phyloP scores from a whole-genome alignment of 352 stramenopile genomes.

The Thalassiosira exigua region DNA sequence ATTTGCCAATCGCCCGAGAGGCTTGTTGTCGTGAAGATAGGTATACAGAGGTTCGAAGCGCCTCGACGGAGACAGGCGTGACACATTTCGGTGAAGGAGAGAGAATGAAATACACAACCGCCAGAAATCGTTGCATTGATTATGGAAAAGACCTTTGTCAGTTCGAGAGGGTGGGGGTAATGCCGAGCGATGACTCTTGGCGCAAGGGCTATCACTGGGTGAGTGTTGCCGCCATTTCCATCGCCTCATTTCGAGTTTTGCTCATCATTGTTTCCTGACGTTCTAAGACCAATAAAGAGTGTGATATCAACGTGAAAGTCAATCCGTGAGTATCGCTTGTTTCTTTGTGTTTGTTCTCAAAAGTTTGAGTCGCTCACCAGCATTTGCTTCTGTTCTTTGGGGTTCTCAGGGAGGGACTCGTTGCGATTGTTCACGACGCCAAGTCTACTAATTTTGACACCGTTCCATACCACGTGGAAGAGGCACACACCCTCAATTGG shows the following conservation, averaged over 20 bases:
- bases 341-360: too few species aligned
- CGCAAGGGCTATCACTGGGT: constrained; percentile 46
- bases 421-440: constrained; percentile 62
- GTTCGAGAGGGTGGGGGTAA: not conserved
- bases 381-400: too few species aligned
- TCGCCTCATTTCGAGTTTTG: too few species aligned
- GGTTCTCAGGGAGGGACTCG: constrained; percentile 54
- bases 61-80: constrained; percentile 16
- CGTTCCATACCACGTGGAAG: constrained; percentile 50
- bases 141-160: constrained; percentile 6
- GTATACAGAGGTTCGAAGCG: constrained; percentile 26
- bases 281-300: constrained; percentile 62
- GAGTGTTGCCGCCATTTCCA: too few species aligned
- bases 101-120: constrained; percentile 37
- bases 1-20: constrained; percentile 33
- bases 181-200: constrained; percentile 10
- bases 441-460: constrained; percentile 24
- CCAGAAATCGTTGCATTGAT: constrained; percentile 20
- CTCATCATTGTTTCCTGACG: too few species aligned
- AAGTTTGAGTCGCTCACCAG: too few species aligned
- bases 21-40: constrained; percentile 44
- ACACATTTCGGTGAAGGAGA: constrained; percentile 50
- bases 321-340: constrained; percentile 51
- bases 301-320: constrained; percentile 65
- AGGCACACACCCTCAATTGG: constrained; percentile 58